phyloP scores from a whole-genome alignment of 805 yeast species.

The Candida railenensis region DNA sequence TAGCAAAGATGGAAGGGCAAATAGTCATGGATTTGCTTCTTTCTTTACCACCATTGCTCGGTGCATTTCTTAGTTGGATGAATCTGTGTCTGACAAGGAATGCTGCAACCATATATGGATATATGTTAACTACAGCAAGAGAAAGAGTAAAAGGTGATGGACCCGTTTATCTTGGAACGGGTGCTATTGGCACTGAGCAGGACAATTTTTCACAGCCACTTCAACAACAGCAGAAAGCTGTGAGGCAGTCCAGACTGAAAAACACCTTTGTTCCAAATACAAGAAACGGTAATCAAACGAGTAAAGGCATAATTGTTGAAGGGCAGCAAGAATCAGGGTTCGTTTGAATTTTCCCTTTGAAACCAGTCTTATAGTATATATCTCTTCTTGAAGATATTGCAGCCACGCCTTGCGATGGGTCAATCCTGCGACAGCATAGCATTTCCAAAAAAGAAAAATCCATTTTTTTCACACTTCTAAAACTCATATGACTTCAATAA shows the following conservation, averaged over 20 bases:
- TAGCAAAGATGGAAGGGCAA: slow-evolving; percentile 74
- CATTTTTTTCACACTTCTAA: too few relatives aligned
- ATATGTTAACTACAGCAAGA: slow-evolving; percentile 18
- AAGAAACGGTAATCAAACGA: neutral
- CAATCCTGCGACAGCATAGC: too few relatives aligned
- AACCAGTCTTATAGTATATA: too few relatives aligned
- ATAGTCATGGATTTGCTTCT: slow-evolving; percentile 72
- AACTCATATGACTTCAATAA: too few relatives aligned
- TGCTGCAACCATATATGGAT: slow-evolving; percentile 69
- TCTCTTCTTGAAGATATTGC: too few relatives aligned
- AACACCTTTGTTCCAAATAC: neutral
- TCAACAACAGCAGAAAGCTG: neutral
- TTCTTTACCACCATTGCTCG: slow-evolving; percentile 77
- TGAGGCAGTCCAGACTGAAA: neutral
- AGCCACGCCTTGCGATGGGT: too few relatives aligned
- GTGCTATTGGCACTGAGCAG: neutral
- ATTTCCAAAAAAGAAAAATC: too few relatives aligned
- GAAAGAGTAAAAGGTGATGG: slow-evolving; percentile 12
- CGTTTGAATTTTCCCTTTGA: neutral
- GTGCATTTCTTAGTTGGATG: slow-evolving; percentile 75
- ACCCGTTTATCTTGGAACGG: neutral
- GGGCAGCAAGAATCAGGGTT: neutral
- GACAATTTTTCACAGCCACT: neutral
- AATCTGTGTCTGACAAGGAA: slow-evolving; percentile 86
- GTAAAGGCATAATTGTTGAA: neutral